Evolutionary conservation across 345 rosid genomes (phyloP).

Genomic region (Populus deltoides): DNA sequence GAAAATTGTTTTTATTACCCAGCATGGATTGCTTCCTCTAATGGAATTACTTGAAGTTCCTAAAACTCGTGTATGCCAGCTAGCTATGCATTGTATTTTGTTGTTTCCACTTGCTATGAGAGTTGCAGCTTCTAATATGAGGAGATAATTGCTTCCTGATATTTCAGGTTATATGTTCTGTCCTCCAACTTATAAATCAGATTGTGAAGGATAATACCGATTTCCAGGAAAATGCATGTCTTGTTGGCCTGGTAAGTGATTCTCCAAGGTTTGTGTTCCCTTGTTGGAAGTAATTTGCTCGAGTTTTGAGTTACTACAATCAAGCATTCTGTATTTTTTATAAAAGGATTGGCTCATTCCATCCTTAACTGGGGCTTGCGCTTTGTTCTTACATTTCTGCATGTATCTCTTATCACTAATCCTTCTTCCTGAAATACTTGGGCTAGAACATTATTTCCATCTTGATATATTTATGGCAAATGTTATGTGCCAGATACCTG

Average conservation of each 20-base stretch:
- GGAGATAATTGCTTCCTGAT: slow-evolving; percentile 7
- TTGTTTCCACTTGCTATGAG: neutral
- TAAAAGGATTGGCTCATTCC: neutral
- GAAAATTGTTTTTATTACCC: slow-evolving; percentile 76
- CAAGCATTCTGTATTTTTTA: neutral
- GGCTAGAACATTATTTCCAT: neutral
- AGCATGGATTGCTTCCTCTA: slow-evolving; percentile 88
- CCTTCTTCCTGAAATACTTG: neutral
- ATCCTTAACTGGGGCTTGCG: neutral
- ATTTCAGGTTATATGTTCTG: slow-evolving; percentile 78
- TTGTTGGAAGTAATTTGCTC: neutral
- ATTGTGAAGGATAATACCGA: slow-evolving; percentile 78
- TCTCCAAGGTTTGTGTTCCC: neutral
- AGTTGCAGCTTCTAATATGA: slow-evolving; percentile 8
- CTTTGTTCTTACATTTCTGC: neutral
- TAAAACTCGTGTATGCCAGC: slow-evolving; percentile 63
- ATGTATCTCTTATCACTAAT: neutral
- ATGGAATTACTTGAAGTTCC: slow-evolving; percentile 88
- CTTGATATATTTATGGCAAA: neutral
- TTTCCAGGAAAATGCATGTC: slow-evolving; percentile 97
- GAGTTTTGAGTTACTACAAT: neutral
- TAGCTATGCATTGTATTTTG: slow-evolving; percentile 1
- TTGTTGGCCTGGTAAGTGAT: slow-evolving; percentile 54
- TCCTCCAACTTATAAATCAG: slow-evolving; percentile 87
- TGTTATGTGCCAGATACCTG: slow-evolving; percentile 62